Evolutionary conservation across 495 filamentous ascomycete species (phyloP).

Genomic region (Penicillium riverlandense): DNA sequence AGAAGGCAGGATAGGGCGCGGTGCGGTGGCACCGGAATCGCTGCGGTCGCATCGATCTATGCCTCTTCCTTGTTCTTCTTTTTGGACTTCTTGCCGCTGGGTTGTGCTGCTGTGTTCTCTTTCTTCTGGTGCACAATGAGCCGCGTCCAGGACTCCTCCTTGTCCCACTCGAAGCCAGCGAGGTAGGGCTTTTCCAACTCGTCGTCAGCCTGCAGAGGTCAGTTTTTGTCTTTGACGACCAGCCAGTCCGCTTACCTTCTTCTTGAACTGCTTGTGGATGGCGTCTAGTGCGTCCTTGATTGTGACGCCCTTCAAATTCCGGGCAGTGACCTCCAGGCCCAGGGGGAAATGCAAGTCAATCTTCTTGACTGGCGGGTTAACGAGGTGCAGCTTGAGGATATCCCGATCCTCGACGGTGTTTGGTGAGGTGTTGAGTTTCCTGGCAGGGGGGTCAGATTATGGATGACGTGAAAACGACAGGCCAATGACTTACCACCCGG

Average conservation of each 20-base stretch:
- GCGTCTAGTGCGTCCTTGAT: conserved; percentile 92
- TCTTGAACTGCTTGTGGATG: conserved; percentile 91
- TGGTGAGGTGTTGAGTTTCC: conserved; percentile 87
- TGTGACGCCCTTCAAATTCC: conserved; percentile 86
- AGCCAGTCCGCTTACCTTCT: conserved; percentile 56
- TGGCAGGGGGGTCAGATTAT: conserved; percentile 22
- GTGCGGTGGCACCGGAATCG: neutral
- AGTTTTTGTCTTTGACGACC: conserved; percentile 1
- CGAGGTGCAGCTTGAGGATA: conserved; percentile 69
- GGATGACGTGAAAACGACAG: too few relatives aligned
- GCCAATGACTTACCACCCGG: conserved; percentile 65
- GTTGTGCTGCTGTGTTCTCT: conserved; percentile 43
- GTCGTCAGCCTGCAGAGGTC: conserved; percentile 64
- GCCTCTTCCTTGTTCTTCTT: conserved; percentile 44
- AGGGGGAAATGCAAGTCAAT: conserved; percentile 85
- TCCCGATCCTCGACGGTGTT: conserved; percentile 71
- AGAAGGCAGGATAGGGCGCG: neutral
- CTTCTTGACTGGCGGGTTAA: conserved; percentile 79
- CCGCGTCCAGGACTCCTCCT: conserved; percentile 70
- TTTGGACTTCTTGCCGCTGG: conserved; percentile 62
- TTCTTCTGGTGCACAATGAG: conserved; percentile 80
- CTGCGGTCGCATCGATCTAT: conserved; percentile 13
- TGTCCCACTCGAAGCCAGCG: conserved; percentile 91
- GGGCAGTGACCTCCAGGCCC: conserved; percentile 79
- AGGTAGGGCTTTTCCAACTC: conserved; percentile 76